These are phyloP conservation scores for Cryptosporidium tyzzeri DNA, from an alignment of 169 alveolate species.

Conservation along the genomic window DNA sequence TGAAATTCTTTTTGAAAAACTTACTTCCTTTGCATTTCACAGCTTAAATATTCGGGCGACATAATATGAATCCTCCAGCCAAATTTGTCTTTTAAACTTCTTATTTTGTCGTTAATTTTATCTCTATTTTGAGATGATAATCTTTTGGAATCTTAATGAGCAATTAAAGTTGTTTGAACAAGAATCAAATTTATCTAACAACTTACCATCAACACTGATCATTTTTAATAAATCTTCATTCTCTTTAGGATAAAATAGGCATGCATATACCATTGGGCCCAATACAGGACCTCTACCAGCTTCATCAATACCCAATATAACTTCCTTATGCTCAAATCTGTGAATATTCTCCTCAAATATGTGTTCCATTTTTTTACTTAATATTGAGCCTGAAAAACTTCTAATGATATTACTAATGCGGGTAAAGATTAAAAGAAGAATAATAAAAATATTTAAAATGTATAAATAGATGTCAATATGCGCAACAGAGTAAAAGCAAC, in stretches of 20 bases:
- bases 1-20: background rate
- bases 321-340: slow-evolving; percentile 62
- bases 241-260: slow-evolving; percentile 91
- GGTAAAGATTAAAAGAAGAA: background rate
- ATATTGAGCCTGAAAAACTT: background rate
- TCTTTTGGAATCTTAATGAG: slow-evolving; percentile 87
- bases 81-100: slow-evolving; percentile 80
- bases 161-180: background rate
- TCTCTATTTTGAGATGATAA: slow-evolving; percentile 87
- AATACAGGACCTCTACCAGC: slow-evolving; percentile 99
- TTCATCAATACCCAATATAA: slow-evolving; percentile 96
- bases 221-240: slow-evolving; percentile 82
- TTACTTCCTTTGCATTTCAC: slow-evolving; percentile 87
- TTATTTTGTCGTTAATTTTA: slow-evolving; percentile 83
- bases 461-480: background rate
- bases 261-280: slow-evolving; percentile 98
- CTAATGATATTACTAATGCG: background rate
- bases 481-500: background rate
- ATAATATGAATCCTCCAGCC: slow-evolving; percentile 83
- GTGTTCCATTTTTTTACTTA: slow-evolving; percentile 1
- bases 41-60: slow-evolving; percentile 88
- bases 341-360: slow-evolving; percentile 28
- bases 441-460: background rate
- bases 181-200: background rate
- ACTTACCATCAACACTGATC: slow-evolving; percentile 86